Evolutionary conservation across 2,329 filamentous ascomycete genomes (phyloP), one percentile per base, ranked within the genome.

Genomic region (Triangularia verruculosa): DNA sequence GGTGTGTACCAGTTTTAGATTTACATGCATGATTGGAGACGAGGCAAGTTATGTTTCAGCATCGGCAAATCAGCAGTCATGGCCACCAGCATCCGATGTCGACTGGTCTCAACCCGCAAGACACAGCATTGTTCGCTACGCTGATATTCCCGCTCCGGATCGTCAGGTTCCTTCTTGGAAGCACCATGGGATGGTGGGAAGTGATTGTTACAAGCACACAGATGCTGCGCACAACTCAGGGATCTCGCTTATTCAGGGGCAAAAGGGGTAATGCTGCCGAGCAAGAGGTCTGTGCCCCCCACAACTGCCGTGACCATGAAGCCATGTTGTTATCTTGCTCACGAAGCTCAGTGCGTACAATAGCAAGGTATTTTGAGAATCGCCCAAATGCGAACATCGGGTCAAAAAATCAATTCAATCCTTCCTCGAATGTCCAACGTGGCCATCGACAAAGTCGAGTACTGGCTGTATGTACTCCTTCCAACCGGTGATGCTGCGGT

Each of bases 391-490:
- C 15, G 17, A 15, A n/a, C 11, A 13, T 34, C 3, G 30, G 34
- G 15, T n/a, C 34, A 39, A n/a, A n/a, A n/a, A 39, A 3, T 39
- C 34, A 39, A 7, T 15, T 17, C n/a, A 22, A 4, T 1, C n/a
- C 11, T 47, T 47, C n/a, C 39, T 20, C 12, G 1, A 5, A 20
- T 20, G 39, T 6, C 39, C 39, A n/a, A 62, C 62, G 56, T 70
- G 65, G 4, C 51, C 34, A 20, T 68, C 59, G 20, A 69, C 62
- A 57, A 71, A 71, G 5, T 68, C 61, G 7, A 71, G 57, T 22
- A 70, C 64, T 2, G 69, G 69, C 20, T 66, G 63, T 20, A 71
- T 69, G 32, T 64, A 67, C 0, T 57, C 63, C 1, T 67, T 57
- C 69, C 69, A 71, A 0, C 69, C 69, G 0, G 60, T 61, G 4